Conservation (phyloP, 75 land plant species). For the Ceratopteris richardii region DNA sequence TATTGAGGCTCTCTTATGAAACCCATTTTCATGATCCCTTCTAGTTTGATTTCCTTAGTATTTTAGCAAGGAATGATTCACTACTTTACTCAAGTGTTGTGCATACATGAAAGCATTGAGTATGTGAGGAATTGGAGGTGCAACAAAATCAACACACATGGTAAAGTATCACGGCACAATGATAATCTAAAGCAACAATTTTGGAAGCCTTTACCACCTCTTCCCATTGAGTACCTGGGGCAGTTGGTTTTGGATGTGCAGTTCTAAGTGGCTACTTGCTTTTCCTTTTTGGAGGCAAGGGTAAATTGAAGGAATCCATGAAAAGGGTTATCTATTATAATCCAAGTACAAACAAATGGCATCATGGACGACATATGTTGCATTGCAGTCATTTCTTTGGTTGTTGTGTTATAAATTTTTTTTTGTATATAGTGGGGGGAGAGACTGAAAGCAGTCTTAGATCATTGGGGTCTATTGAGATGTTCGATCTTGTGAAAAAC, state of each 20-base stretch:
- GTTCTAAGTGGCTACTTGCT: constrained; percentile 82
- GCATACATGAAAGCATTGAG: too few relatives aligned
- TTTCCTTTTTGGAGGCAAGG: constrained; percentile 79
- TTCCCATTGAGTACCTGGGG: constrained; percentile 56
- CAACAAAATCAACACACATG: too few relatives aligned
- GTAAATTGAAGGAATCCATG: constrained; percentile 57
- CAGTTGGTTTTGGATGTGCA: constrained; percentile 73
- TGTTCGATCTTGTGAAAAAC: constrained; percentile 67
- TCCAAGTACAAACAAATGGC: constrained; percentile 81
- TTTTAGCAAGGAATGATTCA: too few relatives aligned
- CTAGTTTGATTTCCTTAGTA: too few relatives aligned
- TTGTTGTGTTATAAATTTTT: constrained; percentile 64
- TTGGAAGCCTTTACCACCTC: constrained; percentile 80
- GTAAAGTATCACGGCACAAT: too few relatives aligned
- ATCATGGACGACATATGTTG: constrained; percentile 76
- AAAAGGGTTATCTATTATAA: too few relatives aligned
- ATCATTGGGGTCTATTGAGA: constrained; percentile 56
- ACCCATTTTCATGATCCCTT: too few relatives aligned
- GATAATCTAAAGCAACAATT: too few relatives aligned
- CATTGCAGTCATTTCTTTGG: constrained; percentile 65
- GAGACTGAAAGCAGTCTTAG: constrained; percentile 51
- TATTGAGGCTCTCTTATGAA: too few relatives aligned
- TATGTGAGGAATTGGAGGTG: too few relatives aligned
- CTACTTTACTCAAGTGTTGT: too few relatives aligned
- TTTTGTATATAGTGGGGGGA: constrained; percentile 74